Percentiles rank a stretch among this genome's conserved stretches.
These are phyloP conservation scores for Arabidopsis suecica DNA, from an alignment of 345 rosid species.

Conservation along the genomic window DNA sequence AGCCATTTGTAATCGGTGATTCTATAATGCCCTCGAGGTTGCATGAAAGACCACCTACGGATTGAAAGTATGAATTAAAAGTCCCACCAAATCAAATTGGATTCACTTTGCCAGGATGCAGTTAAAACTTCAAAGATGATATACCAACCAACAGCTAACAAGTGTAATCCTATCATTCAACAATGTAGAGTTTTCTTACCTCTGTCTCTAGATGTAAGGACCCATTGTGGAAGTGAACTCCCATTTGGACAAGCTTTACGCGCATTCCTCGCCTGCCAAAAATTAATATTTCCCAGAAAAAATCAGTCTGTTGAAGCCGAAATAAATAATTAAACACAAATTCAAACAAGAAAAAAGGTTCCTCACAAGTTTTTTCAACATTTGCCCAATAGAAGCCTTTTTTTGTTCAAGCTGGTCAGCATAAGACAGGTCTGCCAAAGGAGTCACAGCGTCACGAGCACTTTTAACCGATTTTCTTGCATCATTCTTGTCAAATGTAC, in stretches of 20 bases:
- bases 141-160: background rate
- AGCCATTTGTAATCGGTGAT: constrained; percentile 84
- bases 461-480: constrained; percentile 50
- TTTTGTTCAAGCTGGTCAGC: constrained; percentile 72
- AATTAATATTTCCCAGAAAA: constrained; percentile 25
- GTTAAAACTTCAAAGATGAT: background rate
- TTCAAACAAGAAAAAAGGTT: background rate
- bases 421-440: constrained; percentile 78
- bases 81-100: background rate
- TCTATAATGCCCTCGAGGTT: constrained; percentile 80
- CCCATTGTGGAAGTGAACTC: constrained; percentile 83
- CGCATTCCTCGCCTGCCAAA: constrained; percentile 80
- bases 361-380: constrained; percentile 85
- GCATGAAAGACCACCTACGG: constrained; percentile 89
- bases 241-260: constrained; percentile 95
- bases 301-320: constrained; percentile 35
- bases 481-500: constrained; percentile 61
- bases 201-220: constrained; percentile 79
- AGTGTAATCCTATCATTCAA: constrained; percentile 5
- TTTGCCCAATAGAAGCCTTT: constrained; percentile 64
- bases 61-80: constrained; percentile 7
- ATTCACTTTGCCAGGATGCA: background rate
- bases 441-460: constrained; percentile 88
- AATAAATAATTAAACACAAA: background rate
- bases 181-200: constrained; percentile 55